Base-by-base conservation (phyloP, 441 rosid species). In the Isatis lusitanica region DNA sequence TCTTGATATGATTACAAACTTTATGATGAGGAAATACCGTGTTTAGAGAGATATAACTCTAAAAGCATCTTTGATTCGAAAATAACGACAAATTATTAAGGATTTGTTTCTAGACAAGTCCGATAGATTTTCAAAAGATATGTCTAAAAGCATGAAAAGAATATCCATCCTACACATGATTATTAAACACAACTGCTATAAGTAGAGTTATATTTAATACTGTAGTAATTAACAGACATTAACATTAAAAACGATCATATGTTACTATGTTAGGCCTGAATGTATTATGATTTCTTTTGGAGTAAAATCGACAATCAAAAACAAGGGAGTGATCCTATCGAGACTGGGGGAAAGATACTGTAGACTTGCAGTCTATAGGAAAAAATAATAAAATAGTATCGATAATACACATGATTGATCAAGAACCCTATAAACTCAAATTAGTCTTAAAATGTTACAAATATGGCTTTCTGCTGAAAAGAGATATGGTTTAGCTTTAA, bases 41-140 rank as follows among this genome's bases (percentile, higher is more conserved):
- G 4, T 13, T 16, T 42, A 16, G 9, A 30, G 43, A 46, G 12
- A 66, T 21, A 35, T 58, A 3, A 42, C 35, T 58, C 12, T 46
- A 71, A 60, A 42, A 39, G 52, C 21, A 50, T 61, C 50, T 61
- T 71, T 50, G 21, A 28, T 30, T 39, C 0, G 52, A 12, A 43
- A 50, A 70, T 38, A 42, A 61, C 50, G 74, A 48, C 51, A 70
- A 50, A 26, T 26, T 26, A 30, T 5, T 60, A 60, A 36, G 28
- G 47, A 59, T 70, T 48, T 31, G 51, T 60, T 26, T 60, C 21
- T 70, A 15, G 47, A 61, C 35, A 46, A 59, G 4, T 59, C 39
- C 66, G 21, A 47, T 5, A 70, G 33, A 9, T 59, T 70, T 36
- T 70, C 39, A 59, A 47, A 58, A 70, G 59, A 47, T 60, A 47